Evolutionary conservation across 768 basidiomycete genomes (phyloP).

Genomic region (Lentinula aciculospora): DNA sequence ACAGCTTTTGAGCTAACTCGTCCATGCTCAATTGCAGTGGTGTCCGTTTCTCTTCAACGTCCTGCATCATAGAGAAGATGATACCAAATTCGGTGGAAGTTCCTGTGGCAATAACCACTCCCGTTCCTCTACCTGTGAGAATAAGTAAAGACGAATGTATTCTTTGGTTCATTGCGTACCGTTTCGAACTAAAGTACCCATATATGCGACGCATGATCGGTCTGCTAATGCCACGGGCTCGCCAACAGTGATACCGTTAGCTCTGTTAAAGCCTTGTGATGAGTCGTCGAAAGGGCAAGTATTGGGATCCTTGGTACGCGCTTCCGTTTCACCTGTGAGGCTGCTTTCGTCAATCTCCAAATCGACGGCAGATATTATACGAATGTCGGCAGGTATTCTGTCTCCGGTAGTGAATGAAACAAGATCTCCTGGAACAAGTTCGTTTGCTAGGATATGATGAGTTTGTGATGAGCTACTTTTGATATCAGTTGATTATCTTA

Average conservation of each 20-base stretch:
- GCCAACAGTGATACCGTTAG: conserved; percentile 18
- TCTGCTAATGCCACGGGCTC: conserved; percentile 68
- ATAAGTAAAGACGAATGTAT: background rate
- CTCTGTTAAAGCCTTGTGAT: conserved; percentile 2
- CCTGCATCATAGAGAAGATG: conserved; percentile 98
- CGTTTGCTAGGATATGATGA: conserved; percentile 85
- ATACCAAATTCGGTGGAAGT: conserved; percentile 91
- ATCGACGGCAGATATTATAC: conserved; percentile 74
- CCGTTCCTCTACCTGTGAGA: conserved; percentile 64
- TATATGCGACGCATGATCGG: conserved; percentile 83
- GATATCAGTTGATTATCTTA: background rate
- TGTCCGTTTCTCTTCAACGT: conserved; percentile 91
- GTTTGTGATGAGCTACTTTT: conserved; percentile 34
- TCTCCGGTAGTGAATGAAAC: conserved; percentile 89
- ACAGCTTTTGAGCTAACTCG: conserved; percentile 89
- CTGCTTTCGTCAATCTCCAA: conserved; percentile 95
- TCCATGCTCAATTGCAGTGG: conserved; percentile 95
- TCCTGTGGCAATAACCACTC: conserved; percentile 84
- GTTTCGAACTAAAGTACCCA: conserved; percentile 93
- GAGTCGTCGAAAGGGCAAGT: conserved; percentile 41
- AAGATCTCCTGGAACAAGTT: conserved; percentile 94
- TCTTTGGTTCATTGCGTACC: conserved; percentile 35
- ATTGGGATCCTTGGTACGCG: conserved; percentile 62
- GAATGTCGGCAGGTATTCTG: conserved; percentile 90
- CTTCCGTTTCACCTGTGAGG: conserved; percentile 87